phyloP scores from a whole-genome alignment of 257 asterid species.

The Nicotiana noctiflora region DNA sequence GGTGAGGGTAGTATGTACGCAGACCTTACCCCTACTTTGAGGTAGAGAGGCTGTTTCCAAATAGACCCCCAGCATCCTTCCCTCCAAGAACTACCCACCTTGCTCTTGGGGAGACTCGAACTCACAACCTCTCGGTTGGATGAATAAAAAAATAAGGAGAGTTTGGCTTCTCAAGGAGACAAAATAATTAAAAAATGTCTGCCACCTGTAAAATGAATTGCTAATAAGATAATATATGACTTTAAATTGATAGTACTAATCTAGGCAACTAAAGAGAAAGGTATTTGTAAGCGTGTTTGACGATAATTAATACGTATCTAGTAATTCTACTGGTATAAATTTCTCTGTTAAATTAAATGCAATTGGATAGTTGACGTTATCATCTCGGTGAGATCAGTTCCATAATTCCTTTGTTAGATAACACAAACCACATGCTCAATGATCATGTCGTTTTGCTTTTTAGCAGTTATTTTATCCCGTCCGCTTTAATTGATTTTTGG shows the following conservation, averaged over 20 bases:
- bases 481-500: too few relatives aligned
- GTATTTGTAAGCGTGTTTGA: constrained; percentile 7
- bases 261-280: neutral
- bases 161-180: neutral
- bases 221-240: constrained; percentile 4
- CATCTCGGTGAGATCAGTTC: neutral
- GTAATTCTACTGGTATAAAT: neutral
- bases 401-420: neutral
- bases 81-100: too few relatives aligned
- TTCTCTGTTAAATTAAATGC: neutral
- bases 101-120: too few relatives aligned
- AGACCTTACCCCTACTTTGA: too few relatives aligned
- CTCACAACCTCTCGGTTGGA: too few relatives aligned
- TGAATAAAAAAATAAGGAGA: neutral
- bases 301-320: neutral
- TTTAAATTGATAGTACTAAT: neutral
- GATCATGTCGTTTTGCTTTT: constrained; percentile 5
- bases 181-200: neutral
- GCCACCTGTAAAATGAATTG: constrained; percentile 6
- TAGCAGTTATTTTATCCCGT: neutral
- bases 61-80: too few relatives aligned
- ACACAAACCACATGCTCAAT: constrained; percentile 13
- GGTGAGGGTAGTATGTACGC: too few relatives aligned
- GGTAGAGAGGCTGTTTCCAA: too few relatives aligned
- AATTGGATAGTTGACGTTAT: neutral